phyloP scores from a whole-genome alignment of 2,329 filamentous ascomycete species.

The Neocatenulostroma microsporum region DNA sequence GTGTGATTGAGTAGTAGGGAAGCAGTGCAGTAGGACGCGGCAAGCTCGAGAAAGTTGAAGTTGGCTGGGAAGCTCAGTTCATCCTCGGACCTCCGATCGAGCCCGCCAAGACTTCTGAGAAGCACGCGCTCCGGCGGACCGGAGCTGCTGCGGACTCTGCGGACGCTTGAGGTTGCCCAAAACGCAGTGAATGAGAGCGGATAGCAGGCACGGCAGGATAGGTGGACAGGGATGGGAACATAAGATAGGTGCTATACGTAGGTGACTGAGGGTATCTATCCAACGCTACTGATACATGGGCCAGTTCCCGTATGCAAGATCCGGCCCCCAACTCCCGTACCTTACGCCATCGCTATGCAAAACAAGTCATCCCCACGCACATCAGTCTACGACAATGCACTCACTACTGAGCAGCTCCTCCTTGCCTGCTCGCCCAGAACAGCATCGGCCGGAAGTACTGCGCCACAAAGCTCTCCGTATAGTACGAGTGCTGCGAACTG shows the following conservation, averaged over 20 bases:
- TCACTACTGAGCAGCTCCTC: neutral
- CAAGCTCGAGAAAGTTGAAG: constrained; percentile 1
- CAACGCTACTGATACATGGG: neutral
- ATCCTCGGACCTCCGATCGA: neutral
- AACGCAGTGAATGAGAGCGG: no score
- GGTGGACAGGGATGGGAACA: no score
- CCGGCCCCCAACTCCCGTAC: neutral
- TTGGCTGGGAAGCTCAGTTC: constrained; percentile 1
- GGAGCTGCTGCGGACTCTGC: no score
- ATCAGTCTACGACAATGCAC: neutral
- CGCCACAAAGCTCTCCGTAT: constrained; percentile 73
- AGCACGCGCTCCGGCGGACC: no score
- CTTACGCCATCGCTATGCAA: constrained; percentile 1
- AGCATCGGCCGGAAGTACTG: constrained; percentile 69
- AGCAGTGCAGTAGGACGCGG: neutral
- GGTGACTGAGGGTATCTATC: no score
- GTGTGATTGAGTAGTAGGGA: neutral
- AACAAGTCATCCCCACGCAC: neutral
- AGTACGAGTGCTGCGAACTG: constrained; percentile 71
- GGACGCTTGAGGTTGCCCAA: no score
- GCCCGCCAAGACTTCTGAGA: no score
- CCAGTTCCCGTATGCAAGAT: no score
- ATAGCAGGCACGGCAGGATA: no score
- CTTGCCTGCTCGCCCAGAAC: constrained; percentile 9
- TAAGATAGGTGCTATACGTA: no score